These are phyloP conservation scores for Solanum hybrid DNA, from an alignment of 305 asterid species.

Conservation along the genomic window DNA sequence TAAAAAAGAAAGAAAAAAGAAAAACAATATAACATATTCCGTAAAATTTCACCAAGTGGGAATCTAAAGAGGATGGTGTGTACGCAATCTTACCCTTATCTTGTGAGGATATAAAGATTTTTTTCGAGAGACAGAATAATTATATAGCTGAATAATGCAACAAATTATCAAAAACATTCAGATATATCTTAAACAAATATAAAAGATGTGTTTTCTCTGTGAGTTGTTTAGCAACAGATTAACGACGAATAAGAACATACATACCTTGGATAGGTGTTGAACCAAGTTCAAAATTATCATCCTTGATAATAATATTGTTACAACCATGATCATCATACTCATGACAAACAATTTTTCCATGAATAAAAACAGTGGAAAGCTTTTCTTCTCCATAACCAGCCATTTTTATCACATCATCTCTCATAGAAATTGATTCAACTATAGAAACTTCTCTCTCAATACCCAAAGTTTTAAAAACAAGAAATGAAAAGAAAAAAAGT, in stretches of 20 bases:
- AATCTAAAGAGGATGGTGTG: background rate
- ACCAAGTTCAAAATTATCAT: constrained; percentile 7
- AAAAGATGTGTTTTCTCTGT: background rate
- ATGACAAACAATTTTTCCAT: constrained; percentile 56
- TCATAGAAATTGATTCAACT: constrained; percentile 15
- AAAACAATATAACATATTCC: too few species aligned
- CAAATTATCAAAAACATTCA: background rate
- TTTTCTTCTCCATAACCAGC: constrained; percentile 92
- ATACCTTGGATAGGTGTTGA: constrained; percentile 49
- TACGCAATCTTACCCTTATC: background rate
- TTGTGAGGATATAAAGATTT: background rate
- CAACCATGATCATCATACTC: constrained; percentile 15
- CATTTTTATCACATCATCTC: constrained; percentile 45
- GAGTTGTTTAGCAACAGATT: background rate
- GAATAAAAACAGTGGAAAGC: constrained; percentile 60
- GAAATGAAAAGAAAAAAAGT: constrained; percentile 5
- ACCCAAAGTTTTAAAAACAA: background rate
- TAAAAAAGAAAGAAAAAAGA: background rate
- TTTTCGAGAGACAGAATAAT: background rate
- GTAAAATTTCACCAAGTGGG: background rate
- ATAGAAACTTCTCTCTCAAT: background rate
- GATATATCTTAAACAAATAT: background rate
- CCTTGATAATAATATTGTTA: constrained; percentile 16
- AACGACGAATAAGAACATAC: background rate
- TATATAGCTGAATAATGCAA: background rate